phyloP scores from a whole-genome alignment of 495 filamentous ascomycete species.

The Ramalina intermedia region DNA sequence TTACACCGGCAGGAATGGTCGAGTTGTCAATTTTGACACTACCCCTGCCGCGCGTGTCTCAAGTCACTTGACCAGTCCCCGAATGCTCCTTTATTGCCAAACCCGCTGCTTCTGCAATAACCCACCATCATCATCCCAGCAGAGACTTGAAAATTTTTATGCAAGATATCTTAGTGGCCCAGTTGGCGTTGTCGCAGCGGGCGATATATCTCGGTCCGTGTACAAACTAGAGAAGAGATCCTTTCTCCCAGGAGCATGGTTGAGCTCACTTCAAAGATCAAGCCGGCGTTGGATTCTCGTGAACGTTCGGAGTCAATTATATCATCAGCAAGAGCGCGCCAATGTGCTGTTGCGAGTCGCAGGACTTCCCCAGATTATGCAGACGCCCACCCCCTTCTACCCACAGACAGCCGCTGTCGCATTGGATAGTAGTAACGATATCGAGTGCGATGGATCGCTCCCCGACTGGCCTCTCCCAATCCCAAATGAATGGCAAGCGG shows the following conservation, averaged over 20 bases:
- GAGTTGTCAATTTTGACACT: not conserved
- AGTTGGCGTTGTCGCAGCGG: not conserved
- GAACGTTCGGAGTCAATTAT: not conserved
- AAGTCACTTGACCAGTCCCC: not conserved
- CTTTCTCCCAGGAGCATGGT: not conserved
- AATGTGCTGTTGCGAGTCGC: too few species aligned
- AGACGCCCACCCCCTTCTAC: too few species aligned
- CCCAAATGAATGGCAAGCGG: too few species aligned
- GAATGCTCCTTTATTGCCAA: not conserved
- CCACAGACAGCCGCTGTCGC: too few species aligned
- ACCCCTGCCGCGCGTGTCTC: not conserved
- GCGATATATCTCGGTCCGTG: not conserved
- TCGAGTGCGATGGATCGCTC: too few species aligned
- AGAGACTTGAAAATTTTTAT: not conserved
- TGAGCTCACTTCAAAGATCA: not conserved
- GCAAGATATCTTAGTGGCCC: not conserved
- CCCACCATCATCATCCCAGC: not conserved
- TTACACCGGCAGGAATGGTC: not conserved
- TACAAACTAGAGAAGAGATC: not conserved
- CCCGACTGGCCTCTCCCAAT: too few species aligned
- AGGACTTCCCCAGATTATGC: too few species aligned
- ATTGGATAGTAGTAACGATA: too few species aligned
- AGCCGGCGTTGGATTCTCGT: not conserved
- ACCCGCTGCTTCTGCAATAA: conserved; percentile 5
- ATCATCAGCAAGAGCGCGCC: too few species aligned